phyloP scores from a whole-genome alignment of 2,329 filamentous ascomycete species.

The Pseudopyrenochaeta lycopersici region DNA sequence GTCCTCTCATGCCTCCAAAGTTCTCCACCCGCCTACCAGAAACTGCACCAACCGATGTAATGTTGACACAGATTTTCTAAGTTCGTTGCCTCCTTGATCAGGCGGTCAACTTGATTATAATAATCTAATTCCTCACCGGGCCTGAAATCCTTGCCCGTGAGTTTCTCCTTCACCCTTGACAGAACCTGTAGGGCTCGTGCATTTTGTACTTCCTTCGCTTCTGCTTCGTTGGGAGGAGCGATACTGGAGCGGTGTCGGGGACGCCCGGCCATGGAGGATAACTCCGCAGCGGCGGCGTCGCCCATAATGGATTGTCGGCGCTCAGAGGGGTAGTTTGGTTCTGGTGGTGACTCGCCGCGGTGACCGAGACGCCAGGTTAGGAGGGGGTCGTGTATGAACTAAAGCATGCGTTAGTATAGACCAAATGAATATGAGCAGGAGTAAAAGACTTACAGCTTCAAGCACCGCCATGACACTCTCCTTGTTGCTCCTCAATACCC shows the following conservation, averaged over 20 bases:
- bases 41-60: slow-evolving; percentile 99
- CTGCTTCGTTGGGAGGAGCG: slow-evolving; percentile 49
- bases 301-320: slow-evolving; percentile 68
- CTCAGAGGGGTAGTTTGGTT: slow-evolving; percentile 68
- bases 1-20: neutral
- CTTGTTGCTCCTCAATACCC: slow-evolving; percentile 94
- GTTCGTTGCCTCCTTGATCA: slow-evolving; percentile 95
- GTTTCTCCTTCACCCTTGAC: slow-evolving; percentile 90
- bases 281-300: slow-evolving; percentile 41
- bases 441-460: slow-evolving; percentile 80
- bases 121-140: slow-evolving; percentile 79
- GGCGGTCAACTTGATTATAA: slow-evolving; percentile 88
- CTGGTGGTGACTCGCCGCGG: slow-evolving; percentile 65
- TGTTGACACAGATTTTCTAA: slow-evolving; percentile 98
- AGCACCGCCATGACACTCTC: slow-evolving; percentile 98
- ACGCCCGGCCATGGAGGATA: slow-evolving; percentile 41
- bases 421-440: neutral
- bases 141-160: slow-evolving; percentile 94
- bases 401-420: slow-evolving; percentile 9
- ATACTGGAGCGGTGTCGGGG: slow-evolving; percentile 47
- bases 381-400: slow-evolving; percentile 99
- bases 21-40: slow-evolving; percentile 71
- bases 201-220: slow-evolving; percentile 82
- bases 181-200: slow-evolving; percentile 91
- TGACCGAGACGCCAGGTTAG: slow-evolving; percentile 90